phyloP scores from a whole-genome alignment of 2,329 filamentous ascomycete species.

The Leptoxyphium fumago region DNA sequence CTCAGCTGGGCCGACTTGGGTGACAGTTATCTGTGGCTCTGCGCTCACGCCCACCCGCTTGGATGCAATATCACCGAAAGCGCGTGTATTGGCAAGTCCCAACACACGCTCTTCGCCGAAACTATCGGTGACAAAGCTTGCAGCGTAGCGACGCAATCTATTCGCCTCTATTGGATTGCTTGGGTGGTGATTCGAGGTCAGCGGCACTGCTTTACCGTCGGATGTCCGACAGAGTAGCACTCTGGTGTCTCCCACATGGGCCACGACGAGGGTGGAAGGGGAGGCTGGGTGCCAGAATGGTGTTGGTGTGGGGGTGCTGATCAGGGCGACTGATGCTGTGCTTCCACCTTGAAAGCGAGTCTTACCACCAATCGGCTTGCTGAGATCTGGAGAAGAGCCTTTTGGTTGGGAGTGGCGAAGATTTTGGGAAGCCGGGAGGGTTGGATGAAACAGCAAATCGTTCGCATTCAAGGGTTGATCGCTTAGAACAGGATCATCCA shows the following conservation, averaged over 20 bases:
- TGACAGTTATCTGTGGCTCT: slow-evolving; percentile 72
- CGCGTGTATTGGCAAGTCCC: slow-evolving; percentile 81
- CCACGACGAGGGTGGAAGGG: slow-evolving; percentile 68
- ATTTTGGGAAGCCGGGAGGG: slow-evolving; percentile 27
- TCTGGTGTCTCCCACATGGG: slow-evolving; percentile 87
- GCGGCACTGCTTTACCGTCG: slow-evolving; percentile 62
- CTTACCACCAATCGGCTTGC: slow-evolving; percentile 52
- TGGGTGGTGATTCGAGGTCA: slow-evolving; percentile 88
- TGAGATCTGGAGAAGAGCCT: slow-evolving; percentile 35
- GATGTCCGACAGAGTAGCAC: slow-evolving; percentile 78
- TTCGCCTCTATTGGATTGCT: slow-evolving; percentile 71
- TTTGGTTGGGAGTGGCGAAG: slow-evolving; percentile 23
- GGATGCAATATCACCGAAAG: slow-evolving; percentile 82
- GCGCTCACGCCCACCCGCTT: slow-evolving; percentile 91
- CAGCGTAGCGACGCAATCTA: slow-evolving; percentile 71
- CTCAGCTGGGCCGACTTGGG: slow-evolving; percentile 69
- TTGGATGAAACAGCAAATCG: slow-evolving; percentile 60
- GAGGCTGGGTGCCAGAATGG: slow-evolving; percentile 92
- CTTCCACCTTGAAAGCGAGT: slow-evolving; percentile 84
- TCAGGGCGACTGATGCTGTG: slow-evolving; percentile 76
- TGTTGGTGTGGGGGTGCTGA: slow-evolving; percentile 79
- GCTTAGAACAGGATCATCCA: slow-evolving; percentile 50
- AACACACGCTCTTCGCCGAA: slow-evolving; percentile 95
- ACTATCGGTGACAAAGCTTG: slow-evolving; percentile 81
- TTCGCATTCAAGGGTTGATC: slow-evolving; percentile 73